Evolutionary conservation across 176 grass and related monocot species (phyloP).

Genomic region (Calamus simplicifolius): DNA sequence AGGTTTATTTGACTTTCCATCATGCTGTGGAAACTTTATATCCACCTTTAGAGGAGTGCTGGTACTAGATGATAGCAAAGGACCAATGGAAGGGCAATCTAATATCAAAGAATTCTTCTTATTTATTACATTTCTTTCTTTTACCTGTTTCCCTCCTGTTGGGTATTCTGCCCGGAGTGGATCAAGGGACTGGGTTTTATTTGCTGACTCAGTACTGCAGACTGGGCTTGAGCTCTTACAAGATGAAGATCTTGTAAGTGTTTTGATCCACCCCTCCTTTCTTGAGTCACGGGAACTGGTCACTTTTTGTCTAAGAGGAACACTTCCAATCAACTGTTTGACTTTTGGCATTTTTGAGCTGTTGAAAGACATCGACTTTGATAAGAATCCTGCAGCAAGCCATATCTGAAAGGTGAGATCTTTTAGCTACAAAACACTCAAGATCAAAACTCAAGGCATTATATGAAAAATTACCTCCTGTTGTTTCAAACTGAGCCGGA

Average conservation of each 20-base stretch:
- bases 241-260: conserved; percentile 49
- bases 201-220: conserved; percentile 21
- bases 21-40: conserved; percentile 23
- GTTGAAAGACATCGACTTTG: conserved; percentile 77
- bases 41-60: conserved; percentile 31
- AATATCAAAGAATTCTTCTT: conserved; percentile 51
- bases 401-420: not conserved
- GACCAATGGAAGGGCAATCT: conserved; percentile 29
- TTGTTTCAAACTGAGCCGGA: conserved; percentile 15
- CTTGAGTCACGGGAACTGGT: conserved; percentile 35
- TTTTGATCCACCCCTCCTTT: conserved; percentile 35
- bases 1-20: conserved; percentile 25
- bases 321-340: conserved; percentile 65
- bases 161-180: conserved; percentile 33
- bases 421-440: not conserved
- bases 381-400: conserved; percentile 52
- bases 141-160: conserved; percentile 30
- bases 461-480: conserved; percentile 40
- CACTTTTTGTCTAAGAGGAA: conserved; percentile 53
- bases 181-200: conserved; percentile 32
- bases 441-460: no score
- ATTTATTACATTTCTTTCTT: conserved; percentile 25
- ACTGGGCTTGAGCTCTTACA: conserved; percentile 54
- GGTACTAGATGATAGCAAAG: conserved; percentile 22
- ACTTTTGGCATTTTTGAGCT: conserved; percentile 86